Evolutionary conservation across 73 alveolate genomes (phyloP).

Genomic region (Paraurostyla sp.): DNA sequence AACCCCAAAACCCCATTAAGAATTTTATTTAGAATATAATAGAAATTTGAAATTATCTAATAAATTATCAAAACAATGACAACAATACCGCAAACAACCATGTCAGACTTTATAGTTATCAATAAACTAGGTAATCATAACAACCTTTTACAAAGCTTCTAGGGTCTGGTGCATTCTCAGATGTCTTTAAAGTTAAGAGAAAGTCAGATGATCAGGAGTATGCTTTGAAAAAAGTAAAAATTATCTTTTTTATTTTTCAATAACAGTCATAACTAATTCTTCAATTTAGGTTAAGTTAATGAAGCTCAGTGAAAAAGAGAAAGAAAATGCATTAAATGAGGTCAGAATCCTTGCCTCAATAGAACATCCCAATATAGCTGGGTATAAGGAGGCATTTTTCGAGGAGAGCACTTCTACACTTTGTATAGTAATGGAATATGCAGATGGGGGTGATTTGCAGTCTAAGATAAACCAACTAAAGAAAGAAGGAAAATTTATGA

Average conservation of each 20-base stretch:
- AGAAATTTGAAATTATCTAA: too few species aligned
- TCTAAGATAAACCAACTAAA: conserved; percentile 75
- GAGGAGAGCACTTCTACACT: conserved; percentile 78
- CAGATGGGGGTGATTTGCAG: conserved; percentile 92
- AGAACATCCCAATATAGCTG: conserved; percentile 78
- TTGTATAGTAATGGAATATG: conserved; percentile 91
- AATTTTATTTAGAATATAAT: too few species aligned
- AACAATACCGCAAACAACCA: not conserved
- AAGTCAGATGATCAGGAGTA: conserved; percentile 60
- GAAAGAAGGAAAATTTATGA: conserved; percentile 73
- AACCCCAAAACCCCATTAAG: too few species aligned
- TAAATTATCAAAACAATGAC: too few species aligned
- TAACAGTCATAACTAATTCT: conserved; percentile 30
- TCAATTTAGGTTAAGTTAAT: conserved; percentile 54
- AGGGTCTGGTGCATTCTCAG: conserved; percentile 31
- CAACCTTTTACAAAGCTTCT: not conserved
- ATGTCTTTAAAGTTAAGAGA: conserved; percentile 8
- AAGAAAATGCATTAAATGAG: conserved; percentile 82
- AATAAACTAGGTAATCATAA: not conserved
- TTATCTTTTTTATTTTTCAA: not conserved
- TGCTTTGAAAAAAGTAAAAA: conserved; percentile 65
- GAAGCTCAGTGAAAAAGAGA: conserved; percentile 71
- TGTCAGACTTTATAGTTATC: not conserved
- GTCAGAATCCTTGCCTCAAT: conserved; percentile 81
- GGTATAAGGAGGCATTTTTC: conserved; percentile 89